Conservation (phyloP, 2,329 filamentous ascomycete genomes). For the Pseudofabraea citricarpa region DNA sequence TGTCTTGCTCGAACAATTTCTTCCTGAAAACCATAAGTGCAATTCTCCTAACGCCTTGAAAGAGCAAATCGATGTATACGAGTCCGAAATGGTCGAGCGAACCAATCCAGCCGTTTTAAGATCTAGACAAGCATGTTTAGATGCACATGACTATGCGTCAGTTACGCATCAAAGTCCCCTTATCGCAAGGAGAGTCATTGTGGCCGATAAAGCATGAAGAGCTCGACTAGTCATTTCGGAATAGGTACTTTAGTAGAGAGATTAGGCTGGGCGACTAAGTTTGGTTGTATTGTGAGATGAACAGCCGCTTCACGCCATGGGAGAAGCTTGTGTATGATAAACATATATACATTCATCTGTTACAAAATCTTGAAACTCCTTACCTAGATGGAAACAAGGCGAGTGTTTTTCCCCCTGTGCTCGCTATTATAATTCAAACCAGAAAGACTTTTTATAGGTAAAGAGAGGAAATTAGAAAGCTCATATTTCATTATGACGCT, state of each 20-base stretch:
- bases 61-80: slow-evolving; percentile 43
- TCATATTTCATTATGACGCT: slow-evolving; percentile 7
- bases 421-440: no score
- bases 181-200: slow-evolving; percentile 4
- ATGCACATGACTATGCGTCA: slow-evolving; percentile 43
- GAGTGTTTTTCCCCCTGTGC: no score
- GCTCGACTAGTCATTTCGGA: slow-evolving; percentile 4
- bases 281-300: no score
- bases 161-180: slow-evolving; percentile 6
- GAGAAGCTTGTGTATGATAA: no score
- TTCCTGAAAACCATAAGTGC: slow-evolving; percentile 30
- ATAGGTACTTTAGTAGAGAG: no score
- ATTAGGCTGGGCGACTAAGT: no score
- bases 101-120: slow-evolving; percentile 41
- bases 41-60: slow-evolving; percentile 43
- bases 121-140: slow-evolving; percentile 45
- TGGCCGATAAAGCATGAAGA: background rate
- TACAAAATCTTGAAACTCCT: no score
- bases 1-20: slow-evolving; percentile 33
- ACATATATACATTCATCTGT: no score
- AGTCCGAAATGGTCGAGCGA: slow-evolving; percentile 36
- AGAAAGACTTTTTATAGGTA: no score
- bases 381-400: no score
- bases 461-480: no score
- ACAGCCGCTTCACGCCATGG: no score